Evolutionary conservation across 164 flowering plant genomes (phyloP), one percentile per base, ranked within the genome.

Genomic region (Chloranthus sessilifolius): DNA sequence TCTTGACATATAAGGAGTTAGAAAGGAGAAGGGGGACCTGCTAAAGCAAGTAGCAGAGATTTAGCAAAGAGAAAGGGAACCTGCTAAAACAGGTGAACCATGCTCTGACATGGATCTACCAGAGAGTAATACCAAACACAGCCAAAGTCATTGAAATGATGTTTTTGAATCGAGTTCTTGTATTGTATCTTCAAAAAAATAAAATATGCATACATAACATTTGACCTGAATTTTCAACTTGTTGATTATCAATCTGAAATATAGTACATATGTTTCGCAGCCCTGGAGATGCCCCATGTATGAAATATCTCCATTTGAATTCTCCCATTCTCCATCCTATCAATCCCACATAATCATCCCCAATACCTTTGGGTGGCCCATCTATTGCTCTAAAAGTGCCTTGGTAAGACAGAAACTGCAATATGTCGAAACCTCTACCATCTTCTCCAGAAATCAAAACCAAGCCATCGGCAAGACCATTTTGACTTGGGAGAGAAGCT

Each of bases 381-480:
- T 55, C 61, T 3, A 50, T 45, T 45, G 61, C 65, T 46, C 31
- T 55, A 17, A 55, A 47, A 11, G 41, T 37, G 31, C 65, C 69
- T 1, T 25, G 43, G 22, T 65, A 59, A 33, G 69, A 65, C 38
- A 65, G 30, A 41, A 65, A 65, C 42, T 65, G 54, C 37, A 65
- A n/a, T 12, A 60, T 54, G 55, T 29, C 5, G 14, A 6, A 10
- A 34, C n/a, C 27, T 2, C 24, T 31, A 14, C 43, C 42, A 9
- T 59, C 52, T 27, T 22, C 14, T 5, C 12, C 15, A 6, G 50
- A 49, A 58, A 58, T 31, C 53, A 65, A 47, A 3, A 53, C 61
- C 19, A 65, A 50, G 24, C 53, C 69, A 50, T 65, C 65, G n/a
- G 36, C 45, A 35, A 53, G 69, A 43, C 69, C 69, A 27, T 59